Evolutionary conservation across 2,329 filamentous ascomycete species (phyloP).

Genomic region (Alternaria panax): DNA sequence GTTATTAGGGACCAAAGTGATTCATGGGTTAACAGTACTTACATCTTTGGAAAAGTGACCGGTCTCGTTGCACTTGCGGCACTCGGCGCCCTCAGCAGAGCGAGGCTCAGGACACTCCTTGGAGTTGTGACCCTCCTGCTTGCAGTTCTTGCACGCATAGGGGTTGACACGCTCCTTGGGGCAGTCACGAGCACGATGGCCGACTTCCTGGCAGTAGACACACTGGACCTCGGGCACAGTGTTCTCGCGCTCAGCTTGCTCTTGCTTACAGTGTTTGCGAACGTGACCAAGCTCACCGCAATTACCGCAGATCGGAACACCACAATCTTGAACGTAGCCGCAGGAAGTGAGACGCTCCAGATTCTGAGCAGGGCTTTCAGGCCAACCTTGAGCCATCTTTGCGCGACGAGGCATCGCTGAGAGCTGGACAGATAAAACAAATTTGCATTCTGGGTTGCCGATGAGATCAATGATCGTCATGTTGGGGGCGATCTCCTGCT

Average conservation of each 20-base stretch:
- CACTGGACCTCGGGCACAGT: constrained; percentile 63
- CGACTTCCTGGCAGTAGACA: constrained; percentile 68
- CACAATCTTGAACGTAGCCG: constrained; percentile 68
- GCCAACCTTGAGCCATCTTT: constrained; percentile 66
- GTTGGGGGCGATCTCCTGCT: constrained; percentile 53
- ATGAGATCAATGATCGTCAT: constrained; percentile 62
- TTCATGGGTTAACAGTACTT: constrained; percentile 7
- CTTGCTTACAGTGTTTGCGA: constrained; percentile 65
- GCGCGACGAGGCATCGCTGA: constrained; percentile 61
- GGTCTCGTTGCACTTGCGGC: constrained; percentile 68
- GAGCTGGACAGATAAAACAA: constrained; percentile 69
- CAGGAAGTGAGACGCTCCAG: constrained; percentile 69
- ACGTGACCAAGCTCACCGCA: constrained; percentile 71
- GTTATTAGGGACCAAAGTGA: constrained; percentile 20
- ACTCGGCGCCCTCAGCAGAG: constrained; percentile 66
- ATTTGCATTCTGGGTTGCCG: constrained; percentile 68
- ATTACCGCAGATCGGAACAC: constrained; percentile 67
- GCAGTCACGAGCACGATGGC: constrained; percentile 75
- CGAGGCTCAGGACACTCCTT: constrained; percentile 54
- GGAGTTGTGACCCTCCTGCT: constrained; percentile 53
- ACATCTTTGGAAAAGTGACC: constrained; percentile 49
- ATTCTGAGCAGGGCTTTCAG: constrained; percentile 66
- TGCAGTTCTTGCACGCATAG: constrained; percentile 74
- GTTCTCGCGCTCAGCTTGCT: constrained; percentile 58
- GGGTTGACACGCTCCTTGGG: constrained; percentile 62